Percentiles rank a stretch among this genome's conserved stretches.
These are phyloP conservation scores for Suhomyces sp. DNA, from an alignment of 805 yeast species.

Conservation along the genomic window DNA sequence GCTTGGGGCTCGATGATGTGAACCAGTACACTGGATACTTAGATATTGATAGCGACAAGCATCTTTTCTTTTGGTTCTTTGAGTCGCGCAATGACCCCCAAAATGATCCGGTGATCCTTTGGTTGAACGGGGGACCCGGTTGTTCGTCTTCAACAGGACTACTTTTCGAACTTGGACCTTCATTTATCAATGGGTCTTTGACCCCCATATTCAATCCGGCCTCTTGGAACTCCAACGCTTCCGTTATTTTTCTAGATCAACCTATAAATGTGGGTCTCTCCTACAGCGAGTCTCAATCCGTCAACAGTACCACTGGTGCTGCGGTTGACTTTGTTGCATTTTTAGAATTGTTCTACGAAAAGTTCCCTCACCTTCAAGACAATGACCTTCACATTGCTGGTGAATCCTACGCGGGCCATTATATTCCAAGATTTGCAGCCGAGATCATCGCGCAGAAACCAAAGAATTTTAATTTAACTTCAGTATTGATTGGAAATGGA, in stretches of 20 bases:
- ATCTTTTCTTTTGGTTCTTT: conserved; percentile 30
- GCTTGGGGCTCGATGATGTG: conserved; percentile 36
- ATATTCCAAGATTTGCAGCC: conserved; percentile 20
- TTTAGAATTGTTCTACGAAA: conserved; percentile 22
- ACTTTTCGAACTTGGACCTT: conserved; percentile 30
- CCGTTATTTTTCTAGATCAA: conserved; percentile 25
- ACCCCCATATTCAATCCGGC: conserved; percentile 26
- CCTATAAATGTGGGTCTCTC: conserved; percentile 24
- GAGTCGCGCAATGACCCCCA: conserved; percentile 31
- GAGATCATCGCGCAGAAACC: conserved; percentile 19
- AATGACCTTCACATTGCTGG: conserved; percentile 24
- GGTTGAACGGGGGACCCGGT: conserved; percentile 35
- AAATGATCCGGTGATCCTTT: conserved; percentile 30
- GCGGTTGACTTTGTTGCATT: conserved; percentile 18
- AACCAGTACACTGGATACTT: conserved; percentile 39
- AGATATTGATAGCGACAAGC: conserved; percentile 31
- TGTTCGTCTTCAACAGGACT: conserved; percentile 28
- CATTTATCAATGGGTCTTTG: conserved; percentile 18
- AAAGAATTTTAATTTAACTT: conserved; percentile 25
- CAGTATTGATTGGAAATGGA: conserved; percentile 45
- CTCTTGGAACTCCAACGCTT: conserved; percentile 29
- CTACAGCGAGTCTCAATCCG: conserved; percentile 13
- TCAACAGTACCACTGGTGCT: conserved; percentile 16
- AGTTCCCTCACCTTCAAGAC: conserved; percentile 16
- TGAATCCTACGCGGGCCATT: conserved; percentile 26